phyloP scores from a whole-genome alignment of 1,284 basidiomycete genomes.

The Leccinum variabile region DNA sequence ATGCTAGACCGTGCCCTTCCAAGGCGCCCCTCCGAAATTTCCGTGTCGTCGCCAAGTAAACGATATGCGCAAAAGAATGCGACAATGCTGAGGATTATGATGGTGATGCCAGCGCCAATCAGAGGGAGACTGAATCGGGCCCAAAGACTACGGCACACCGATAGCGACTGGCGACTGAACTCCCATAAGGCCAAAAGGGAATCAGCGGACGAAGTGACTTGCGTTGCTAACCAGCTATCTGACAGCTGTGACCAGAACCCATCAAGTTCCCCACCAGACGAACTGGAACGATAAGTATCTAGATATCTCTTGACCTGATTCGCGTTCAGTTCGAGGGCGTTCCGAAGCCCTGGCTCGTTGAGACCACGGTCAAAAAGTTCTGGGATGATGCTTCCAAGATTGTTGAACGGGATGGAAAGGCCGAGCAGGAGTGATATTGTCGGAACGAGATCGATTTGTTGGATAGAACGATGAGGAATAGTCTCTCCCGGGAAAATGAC shows the following conservation, averaged over 20 bases:
- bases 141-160: conserved; percentile 84
- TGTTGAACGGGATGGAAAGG: conserved; percentile 93
- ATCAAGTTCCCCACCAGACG: conserved; percentile 73
- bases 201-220: conserved; percentile 28
- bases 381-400: conserved; percentile 88
- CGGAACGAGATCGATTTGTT: conserved; percentile 95
- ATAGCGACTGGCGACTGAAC: conserved; percentile 68
- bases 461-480: conserved; percentile 63
- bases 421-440: conserved; percentile 91
- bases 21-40: conserved; percentile 38
- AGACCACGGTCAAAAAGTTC: conserved; percentile 72
- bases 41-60: conserved; percentile 35
- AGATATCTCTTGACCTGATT: conserved; percentile 81
- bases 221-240: conserved; percentile 45
- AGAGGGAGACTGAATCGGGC: conserved; percentile 86
- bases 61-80: conserved; percentile 51
- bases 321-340: conserved; percentile 73
- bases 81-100: conserved; percentile 49
- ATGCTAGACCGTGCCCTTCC: conserved; percentile 32
- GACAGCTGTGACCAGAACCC: conserved; percentile 55
- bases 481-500: conserved; percentile 63
- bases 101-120: conserved; percentile 67
- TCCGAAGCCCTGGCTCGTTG: conserved; percentile 34
- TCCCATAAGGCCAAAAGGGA: conserved; percentile 44
- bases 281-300: conserved; percentile 68